Conservation (phyloP, 805 yeast species). For the Candida insectalens region DNA sequence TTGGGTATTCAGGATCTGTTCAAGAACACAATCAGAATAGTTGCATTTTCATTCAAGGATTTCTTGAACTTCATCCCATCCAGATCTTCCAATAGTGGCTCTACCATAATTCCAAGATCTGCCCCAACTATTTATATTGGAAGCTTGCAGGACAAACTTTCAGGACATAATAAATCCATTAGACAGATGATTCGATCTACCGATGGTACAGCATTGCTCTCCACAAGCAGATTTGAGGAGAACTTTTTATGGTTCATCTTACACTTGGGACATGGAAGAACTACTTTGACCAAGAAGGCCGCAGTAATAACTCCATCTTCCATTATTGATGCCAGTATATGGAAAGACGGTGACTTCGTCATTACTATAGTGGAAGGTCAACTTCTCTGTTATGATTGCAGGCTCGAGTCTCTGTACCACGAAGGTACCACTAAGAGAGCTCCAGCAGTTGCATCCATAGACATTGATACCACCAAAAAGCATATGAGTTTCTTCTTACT, state of each 20-base stretch:
- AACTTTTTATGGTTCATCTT: slow-evolving; percentile 51
- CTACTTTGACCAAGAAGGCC: slow-evolving; percentile 27
- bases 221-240: slow-evolving; percentile 53
- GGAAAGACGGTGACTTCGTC: slow-evolving; percentile 36
- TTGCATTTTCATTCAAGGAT: slow-evolving; percentile 23
- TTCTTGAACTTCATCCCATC: slow-evolving; percentile 15
- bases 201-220: slow-evolving; percentile 51
- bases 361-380: slow-evolving; percentile 33
- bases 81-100: not conserved
- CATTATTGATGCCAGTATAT: slow-evolving; percentile 37
- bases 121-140: slow-evolving; percentile 14
- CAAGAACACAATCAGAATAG: slow-evolving; percentile 24
- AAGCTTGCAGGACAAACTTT: slow-evolving; percentile 44
- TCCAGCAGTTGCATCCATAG: slow-evolving; percentile 9
- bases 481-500: slow-evolving; percentile 25
- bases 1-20: slow-evolving; percentile 36
- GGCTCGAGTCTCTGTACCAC: slow-evolving; percentile 12
- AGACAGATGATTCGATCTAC: slow-evolving; percentile 55
- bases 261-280: slow-evolving; percentile 15
- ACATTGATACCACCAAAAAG: slow-evolving; percentile 3
- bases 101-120: not conserved
- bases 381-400: slow-evolving; percentile 57
- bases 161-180: slow-evolving; percentile 83
- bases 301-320: slow-evolving; percentile 34
- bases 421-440: slow-evolving; percentile 17